Base-by-base conservation (phyloP, 495 filamentous ascomycete genomes). In the Podospora sp. region DNA sequence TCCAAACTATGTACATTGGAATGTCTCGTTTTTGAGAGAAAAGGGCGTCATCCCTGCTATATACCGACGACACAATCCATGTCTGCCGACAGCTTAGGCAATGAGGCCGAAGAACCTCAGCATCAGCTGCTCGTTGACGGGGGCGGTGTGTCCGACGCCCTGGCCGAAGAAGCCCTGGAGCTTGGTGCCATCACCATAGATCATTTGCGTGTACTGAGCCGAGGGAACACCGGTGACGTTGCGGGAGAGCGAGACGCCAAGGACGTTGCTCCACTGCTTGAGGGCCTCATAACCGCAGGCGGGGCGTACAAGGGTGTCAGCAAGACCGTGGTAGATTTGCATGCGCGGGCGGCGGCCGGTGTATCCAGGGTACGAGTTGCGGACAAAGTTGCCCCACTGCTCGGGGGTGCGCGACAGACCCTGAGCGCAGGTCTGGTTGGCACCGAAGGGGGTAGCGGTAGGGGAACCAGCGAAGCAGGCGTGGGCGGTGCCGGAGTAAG, bases 231-330 rank as follows among this genome's bases (percentile, higher is more conserved):
- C 77, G 0, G 69, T 73, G 26, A 78, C 71, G 6, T 77, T 77
- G 29, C 70, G 75, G 6, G 70, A 67, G 12, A 77, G 69, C 12
- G 60, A 35, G 2, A 79, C 72, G 1, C 81, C 83, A 14, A 85
- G 77, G 0, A 89, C 82, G 20, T 78, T 79, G 6, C 81, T 78
- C 86, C 86, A 89, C 75, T 89, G 83, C 80, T 86, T 86, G 56
- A 86, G 73, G 20, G 80, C 81, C 78, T 87, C 85, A 22, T 78
- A 63, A 60, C 76, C 85, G 71, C 84, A 86, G 69, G 77, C 74
- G 2, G 81, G 81, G 12, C 75, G 71, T 11, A 88, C 79, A 4
- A 85, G 81, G 4, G 63, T 69, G 61, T 89, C 86, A 12, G 76
- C 78, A 16, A 78, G 73, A 12, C 86, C 86, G 66, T 89, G 86